Evolutionary conservation across 495 filamentous ascomycete species (phyloP), one percentile per base, ranked within the genome.

Genomic region (Podospora didyma): DNA sequence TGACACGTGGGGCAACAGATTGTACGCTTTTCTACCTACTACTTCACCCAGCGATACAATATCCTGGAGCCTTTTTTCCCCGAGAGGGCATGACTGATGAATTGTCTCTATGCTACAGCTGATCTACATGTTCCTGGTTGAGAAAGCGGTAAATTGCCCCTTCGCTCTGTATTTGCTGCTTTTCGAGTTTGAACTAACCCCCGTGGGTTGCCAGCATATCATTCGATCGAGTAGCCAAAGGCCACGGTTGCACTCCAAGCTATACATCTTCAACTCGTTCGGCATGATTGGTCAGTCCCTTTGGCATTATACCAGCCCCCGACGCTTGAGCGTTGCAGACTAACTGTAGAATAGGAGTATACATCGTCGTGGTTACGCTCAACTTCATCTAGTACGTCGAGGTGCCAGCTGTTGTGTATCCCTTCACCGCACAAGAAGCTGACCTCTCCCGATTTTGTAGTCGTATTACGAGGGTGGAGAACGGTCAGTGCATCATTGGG

Each of bases 61-160:
- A n/a, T n/a, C n/a, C 11, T 31, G 16, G 10, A 6, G 22, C n/a
- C 39, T 10, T 19, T 1, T 22, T 28, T 26, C 7, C 48, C 1
- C 1, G 16, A 1, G 22, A 41, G 16, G 21, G 16, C 11, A 39
- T 28, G 17, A 24, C 9, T 42, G 39, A 17, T 42, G 0, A 57
- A 49, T 60, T 64, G 12, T 58, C 42, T 5, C 39, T 51, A 35
- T 26, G 26, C 16, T 31, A 3, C 46, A 80, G 77, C 61, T 81
- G 28, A 77, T 82, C 26, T 83, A 83, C 64, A 58, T 74, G 35
- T 81, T 82, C 52, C 61, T 80, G 20, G 77, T 79, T 0, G 80
- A 82, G 61, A 80, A 80, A 63, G 76, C 71, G 28, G 80, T 82
- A 70, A 53, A 76, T 7, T 21, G 3, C 23, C 24, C 6, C 19